Evolutionary conservation across 208 protist species (phyloP), one percentile per base, ranked within the genome.

Genomic region (Trypanosoma lewisi): DNA sequence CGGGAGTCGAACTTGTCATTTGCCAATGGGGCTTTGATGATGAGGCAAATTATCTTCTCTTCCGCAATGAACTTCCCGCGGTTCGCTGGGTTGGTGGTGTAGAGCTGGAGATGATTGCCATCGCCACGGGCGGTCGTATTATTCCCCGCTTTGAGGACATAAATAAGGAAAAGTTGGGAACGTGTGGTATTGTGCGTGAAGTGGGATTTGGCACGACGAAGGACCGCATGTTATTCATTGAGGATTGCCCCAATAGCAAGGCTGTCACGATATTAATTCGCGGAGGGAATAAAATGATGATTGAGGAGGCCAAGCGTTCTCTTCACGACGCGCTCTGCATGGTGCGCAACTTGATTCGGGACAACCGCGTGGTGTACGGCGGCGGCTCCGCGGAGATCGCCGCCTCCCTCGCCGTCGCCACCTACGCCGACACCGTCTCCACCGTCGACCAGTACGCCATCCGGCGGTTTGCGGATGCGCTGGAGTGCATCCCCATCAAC

Each of bases 21-120:
- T 99, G 98, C 83, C 99, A 99, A 87, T 99, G 99, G 99, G 99
- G 99, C 58, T 99, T 99, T 77, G 99, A 99, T 82, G 99, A 99
- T 78, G 99, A 99, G 83, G 99, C 99, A n/a, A 99, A 99, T 80
- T 99, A 99, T 81, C 90, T 99, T n/a, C 87, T 99, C 4, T 91
- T 98, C 63, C 90, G 98, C 70, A 98, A 98, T 75, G 69, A 98
- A n/a, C 92, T 99, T 28, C 98, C 98, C n/a, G 98, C 99, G 8
- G 94, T 99, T 17, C 91, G 99, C 56, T 99, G 99, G 99, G 98
- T 99, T 21, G 98, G 98, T 62, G 99, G 98, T 65, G 96, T 99
- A n/a, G 99, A 99, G 76, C 82, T 99, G 42, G 99, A 99, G 78
- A 94, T 99, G 61, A 95, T 99, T 68, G 99, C 99, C 47, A 99